Evolutionary conservation across 495 filamentous ascomycete species (phyloP).

Genomic region (Glonium stellatum): DNA sequence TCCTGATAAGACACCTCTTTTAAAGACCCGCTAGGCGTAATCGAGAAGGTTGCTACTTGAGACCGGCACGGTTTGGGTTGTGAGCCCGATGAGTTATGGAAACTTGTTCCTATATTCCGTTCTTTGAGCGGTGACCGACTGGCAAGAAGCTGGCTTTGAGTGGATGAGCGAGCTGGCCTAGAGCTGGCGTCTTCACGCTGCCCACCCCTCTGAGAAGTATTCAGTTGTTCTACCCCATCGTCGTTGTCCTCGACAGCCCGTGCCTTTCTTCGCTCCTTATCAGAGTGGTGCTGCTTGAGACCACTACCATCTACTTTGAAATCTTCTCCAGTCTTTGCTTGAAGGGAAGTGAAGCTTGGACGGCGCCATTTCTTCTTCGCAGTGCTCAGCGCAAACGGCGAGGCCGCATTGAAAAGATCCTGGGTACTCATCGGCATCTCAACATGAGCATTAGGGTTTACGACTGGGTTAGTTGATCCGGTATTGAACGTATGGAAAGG

Average conservation of each 20-base stretch:
- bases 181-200: not conserved
- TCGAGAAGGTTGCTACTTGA: not conserved
- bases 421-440: slow-evolving; percentile 24
- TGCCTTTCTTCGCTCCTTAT: no score
- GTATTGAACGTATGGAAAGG: slow-evolving; percentile 23
- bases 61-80: not conserved
- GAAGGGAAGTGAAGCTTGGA: slow-evolving; percentile 1
- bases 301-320: no score
- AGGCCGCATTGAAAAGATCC: slow-evolving; percentile 24
- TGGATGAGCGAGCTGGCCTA: not conserved
- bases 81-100: not conserved
- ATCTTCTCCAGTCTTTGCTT: no score
- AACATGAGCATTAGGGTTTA: not conserved
- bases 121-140: not conserved
- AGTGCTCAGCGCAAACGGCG: slow-evolving; percentile 28
- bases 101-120: not conserved
- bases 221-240: not conserved
- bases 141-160: not conserved
- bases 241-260: no score
- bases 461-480: not conserved
- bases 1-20: not conserved
- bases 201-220: not conserved
- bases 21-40: not conserved
- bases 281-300: no score
- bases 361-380: slow-evolving; percentile 23